Evolutionary conservation across 257 asterid genomes (phyloP), one percentile per base, ranked within the genome.

Genomic region (Mentha longifolia): DNA sequence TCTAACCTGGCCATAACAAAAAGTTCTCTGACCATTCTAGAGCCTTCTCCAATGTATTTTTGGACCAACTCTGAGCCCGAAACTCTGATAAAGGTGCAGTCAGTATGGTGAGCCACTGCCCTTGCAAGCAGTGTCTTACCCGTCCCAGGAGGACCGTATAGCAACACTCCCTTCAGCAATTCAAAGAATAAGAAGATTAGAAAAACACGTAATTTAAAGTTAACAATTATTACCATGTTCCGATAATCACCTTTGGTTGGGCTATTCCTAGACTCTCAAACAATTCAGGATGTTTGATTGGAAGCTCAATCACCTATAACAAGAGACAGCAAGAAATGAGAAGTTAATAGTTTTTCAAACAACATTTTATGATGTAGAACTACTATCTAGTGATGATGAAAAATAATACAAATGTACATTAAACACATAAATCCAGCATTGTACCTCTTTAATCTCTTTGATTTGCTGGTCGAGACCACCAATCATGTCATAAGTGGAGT

Each of bases 401-500:
- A 66, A 72, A 67, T 19, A 69, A 79, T 50, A 3, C 10, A 63
- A 35, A 68, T 39, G 65, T 14, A 67, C 39, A 50, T 41, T 35
- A 50, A 49, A 61, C 45, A 76, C 16, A 74, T 50, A 10, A 61
- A 19, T n/a, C n/a, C 49, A 30, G 57, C 57, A 61, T 41, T 51
- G 56, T 20, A 89, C 97, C 97, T 94, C 98, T 77, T 91, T 87
- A 20, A 94, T 94, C 87, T 94, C 98, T 68, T 91, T 94, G 70
- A 94, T 94, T 83, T 94, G 97, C 85, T 89, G 97, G 79, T 94
- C 98, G 58, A 94, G 97, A 51, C 98, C 96, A 81, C 99, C 99
- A 82, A 94, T 94, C 99, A 94, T 94, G 87, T 91, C 98, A 80
- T 91, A 94, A 19, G 99, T 91, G 75, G 98, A 94, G 76, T 94